Evolutionary conservation across 2,329 filamentous ascomycete genomes (phyloP), one percentile per base, ranked within the genome.

Genomic region (Diaporthe ampelina): DNA sequence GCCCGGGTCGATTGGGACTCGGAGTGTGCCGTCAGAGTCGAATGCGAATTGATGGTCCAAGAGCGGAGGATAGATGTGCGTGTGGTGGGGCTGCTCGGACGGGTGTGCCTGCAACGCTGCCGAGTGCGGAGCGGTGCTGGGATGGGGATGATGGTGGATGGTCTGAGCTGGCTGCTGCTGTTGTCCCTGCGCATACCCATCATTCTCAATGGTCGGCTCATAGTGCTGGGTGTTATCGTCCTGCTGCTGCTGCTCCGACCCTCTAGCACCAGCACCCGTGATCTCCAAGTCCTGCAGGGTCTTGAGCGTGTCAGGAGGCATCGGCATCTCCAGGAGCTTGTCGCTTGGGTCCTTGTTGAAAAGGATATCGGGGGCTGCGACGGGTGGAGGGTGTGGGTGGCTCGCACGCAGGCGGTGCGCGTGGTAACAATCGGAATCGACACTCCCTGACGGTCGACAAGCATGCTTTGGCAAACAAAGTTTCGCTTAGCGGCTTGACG

Each of bases 401-500:
- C 40, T 43, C 26, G 45, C 11, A 11, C 45, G 21, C 26, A 6
- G 45, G 45, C 45, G 35, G 45, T 26, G 45, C 29, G 45, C 10
- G 63, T 37, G 19, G 29, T 7, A 29, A 11, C 63, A 37, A 52
- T 37, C 45, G 63, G 4, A 10, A 26, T 67, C 63, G 63, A 52
- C 8, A 19, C 21, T 26, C 7, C 32, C 13, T 2, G 29, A 4
- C 10, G 35, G 24, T 5, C 50, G 48, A 37, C 63, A 67, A 40
- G 63, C 63, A 67, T 67, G 45, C 45, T 37, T 37, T 19, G n/a
- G 19, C 4, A 32, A 52, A 37, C 29, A 52, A 52, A 24, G 63
- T 67, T 67, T 67, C 63, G 63, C 63, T 67, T 65, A 50, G 21
- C 29, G 43, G 21, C 43, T 24, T 35, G 26, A 50, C 43, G 24